Evolutionary conservation across 2,329 filamentous ascomycete genomes (phyloP), one percentile per base, ranked within the genome.

Genomic region (Ophiostoma sp.): DNA sequence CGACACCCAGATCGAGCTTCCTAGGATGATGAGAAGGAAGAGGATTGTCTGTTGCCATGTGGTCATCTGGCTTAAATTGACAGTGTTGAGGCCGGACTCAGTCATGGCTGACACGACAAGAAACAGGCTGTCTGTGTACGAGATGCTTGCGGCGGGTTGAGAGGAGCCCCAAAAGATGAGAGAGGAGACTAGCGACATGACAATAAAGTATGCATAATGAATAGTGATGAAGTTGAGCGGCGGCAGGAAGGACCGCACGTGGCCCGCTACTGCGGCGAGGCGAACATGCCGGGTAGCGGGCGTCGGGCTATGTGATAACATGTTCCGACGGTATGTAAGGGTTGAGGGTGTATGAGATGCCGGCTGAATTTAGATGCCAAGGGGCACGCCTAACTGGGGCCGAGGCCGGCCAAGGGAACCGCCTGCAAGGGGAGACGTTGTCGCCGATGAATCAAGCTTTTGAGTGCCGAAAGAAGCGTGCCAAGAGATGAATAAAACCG

Each of bases 51-150:
- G 89, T 76, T 92, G 89, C 75, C 87, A 89, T 2, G 85, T 87
- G 52, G 87, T 90, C 76, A 91, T 79, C 67, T 83, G 80, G 69
- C 84, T 87, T 15, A 91, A 77, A 75, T 89, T 87, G 73, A 88
- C 85, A 10, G 88, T 90, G 74, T 79, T 89, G 41, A 90, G 79
- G 1, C 89, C 89, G 10, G 89, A 85, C 72, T 87, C 82, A 1
- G 88, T 90, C 83, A 91, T 90, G 62, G 89, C 88, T 72, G 85
- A 88, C 60, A 87, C 81, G 68, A 85, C 84, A 36, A 91, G 77
- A 75, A 90, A 91, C 7, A 91, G 78, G 20, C 86, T 83, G 77
- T 91, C 88, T 27, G 83, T 82, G 78, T 89, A 91, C 60, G 80
- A 79, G 71, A 91, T 82, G 72, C 81, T 85, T 41, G 79, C 76